A percentile compares a stretch with the other conserved stretches of the same genome.
Conservation (phyloP, 2,329 filamentous ascomycete genomes). For the Fusarium sp. region DNA sequence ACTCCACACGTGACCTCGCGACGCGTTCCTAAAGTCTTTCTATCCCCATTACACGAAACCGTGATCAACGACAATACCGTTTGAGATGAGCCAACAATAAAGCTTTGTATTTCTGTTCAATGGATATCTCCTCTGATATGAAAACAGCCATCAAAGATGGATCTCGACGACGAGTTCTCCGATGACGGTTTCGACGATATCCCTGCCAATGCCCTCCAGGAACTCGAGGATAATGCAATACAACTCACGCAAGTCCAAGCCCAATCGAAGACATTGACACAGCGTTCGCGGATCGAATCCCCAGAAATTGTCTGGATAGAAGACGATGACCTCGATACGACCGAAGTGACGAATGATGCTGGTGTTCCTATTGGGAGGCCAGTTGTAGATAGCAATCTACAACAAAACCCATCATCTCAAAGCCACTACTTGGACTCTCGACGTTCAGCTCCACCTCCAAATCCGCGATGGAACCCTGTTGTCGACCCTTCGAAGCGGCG, state of each 20-base stretch:
- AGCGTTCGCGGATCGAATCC: conserved; percentile 42
- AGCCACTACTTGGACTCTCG: conserved; percentile 38
- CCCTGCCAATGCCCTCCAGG: conserved; percentile 66
- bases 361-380: conserved; percentile 54
- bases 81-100: conserved; percentile 9
- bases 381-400: conserved; percentile 52
- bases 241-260: conserved; percentile 64
- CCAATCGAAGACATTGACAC: conserved; percentile 41
- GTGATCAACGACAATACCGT: conserved; percentile 3
- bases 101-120: conserved; percentile 26
- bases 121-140: conserved; percentile 30
- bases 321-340: conserved; percentile 69
- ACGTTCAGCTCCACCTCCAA: conserved; percentile 49
- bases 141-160: conserved; percentile 47
- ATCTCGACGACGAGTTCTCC: conserved; percentile 69
- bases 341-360: conserved; percentile 65
- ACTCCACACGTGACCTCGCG: conserved; percentile 47
- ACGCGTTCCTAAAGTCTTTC: conserved; percentile 36
- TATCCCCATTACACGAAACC: conserved; percentile 11
- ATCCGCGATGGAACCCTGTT: conserved; percentile 55
- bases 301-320: conserved; percentile 61
- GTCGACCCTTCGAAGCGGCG: conserved; percentile 44
- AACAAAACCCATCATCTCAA: conserved; percentile 47
- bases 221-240: conserved; percentile 73
- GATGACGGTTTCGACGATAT: conserved; percentile 73